These are phyloP conservation scores for Secale cereale DNA, from an alignment of 176 grass and related monocot species.

Conservation along the genomic window DNA sequence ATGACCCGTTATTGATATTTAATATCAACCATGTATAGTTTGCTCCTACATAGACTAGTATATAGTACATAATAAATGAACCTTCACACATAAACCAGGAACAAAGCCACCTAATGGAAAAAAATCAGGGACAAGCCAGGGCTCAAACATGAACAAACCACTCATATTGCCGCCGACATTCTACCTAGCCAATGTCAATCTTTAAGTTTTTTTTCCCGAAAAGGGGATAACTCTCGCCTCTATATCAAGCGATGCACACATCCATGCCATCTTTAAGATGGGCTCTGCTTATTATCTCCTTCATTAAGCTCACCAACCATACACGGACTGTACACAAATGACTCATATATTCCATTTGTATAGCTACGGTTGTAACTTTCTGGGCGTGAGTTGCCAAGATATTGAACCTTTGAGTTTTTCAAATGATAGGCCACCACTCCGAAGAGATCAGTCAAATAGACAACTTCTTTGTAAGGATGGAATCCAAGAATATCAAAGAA, in stretches of 20 bases:
- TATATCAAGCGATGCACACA: too few species aligned
- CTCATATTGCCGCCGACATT: neutral
- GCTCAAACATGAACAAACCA: neutral
- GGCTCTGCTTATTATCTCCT: neutral
- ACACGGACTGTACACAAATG: neutral
- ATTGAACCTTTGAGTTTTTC: constrained; percentile 20
- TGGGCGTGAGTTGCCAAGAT: neutral
- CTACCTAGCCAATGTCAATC: neutral
- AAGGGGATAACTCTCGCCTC: too few species aligned
- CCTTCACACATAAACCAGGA: too few species aligned
- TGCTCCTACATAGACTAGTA: too few species aligned
- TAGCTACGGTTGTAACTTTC: neutral
- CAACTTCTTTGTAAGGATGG: constrained; percentile 10
- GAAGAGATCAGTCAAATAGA: neutral
- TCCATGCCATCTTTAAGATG: neutral
- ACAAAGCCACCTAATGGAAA: neutral
- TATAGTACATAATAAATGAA: too few species aligned
- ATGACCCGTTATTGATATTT: too few species aligned
- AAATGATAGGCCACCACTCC: neutral
- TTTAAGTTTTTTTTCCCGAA: too few species aligned
- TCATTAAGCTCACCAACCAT: neutral
- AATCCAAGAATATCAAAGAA: neutral
- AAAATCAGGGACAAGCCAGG: neutral
- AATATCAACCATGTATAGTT: too few species aligned
- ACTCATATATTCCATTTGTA: neutral